These are phyloP conservation scores for Nicotiana rustica DNA, from an alignment of 305 asterid species.

Conservation along the genomic window DNA sequence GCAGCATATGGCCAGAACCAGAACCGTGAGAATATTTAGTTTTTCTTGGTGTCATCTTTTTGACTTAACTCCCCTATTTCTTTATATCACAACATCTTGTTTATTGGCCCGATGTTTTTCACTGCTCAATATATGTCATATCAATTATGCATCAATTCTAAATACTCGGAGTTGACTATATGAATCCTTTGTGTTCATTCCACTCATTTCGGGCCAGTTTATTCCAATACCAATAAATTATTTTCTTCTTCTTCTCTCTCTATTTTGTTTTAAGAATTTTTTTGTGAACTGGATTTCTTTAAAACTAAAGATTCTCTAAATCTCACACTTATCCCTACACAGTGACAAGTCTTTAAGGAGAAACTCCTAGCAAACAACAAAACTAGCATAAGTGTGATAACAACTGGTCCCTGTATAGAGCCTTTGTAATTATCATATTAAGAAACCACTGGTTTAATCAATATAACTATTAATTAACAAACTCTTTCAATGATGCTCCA, in stretches of 20 bases:
- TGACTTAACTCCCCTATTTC: background rate
- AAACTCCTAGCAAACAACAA: background rate
- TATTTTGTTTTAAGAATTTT: no score
- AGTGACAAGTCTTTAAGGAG: background rate
- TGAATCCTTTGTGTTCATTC: background rate
- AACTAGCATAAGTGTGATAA: background rate
- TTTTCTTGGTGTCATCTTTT: background rate
- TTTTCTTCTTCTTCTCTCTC: background rate
- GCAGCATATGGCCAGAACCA: background rate
- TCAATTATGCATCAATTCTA: background rate
- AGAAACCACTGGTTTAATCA: background rate
- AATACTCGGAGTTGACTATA: background rate
- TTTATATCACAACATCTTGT: background rate
- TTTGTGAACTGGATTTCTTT: background rate
- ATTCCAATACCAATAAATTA: background rate
- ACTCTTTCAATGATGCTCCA: background rate
- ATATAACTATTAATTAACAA: background rate
- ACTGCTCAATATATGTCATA: background rate
- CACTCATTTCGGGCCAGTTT: background rate
- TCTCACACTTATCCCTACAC: background rate
- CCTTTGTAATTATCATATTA: background rate
- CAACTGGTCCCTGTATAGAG: background rate
- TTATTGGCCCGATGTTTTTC: background rate
- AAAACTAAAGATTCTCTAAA: background rate
- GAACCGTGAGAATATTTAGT: background rate